Percentiles rank a stretch among this genome's conserved stretches.
Conservation (phyloP, 768 basidiomycete genomes). For the Mycena haematopus region DNA sequence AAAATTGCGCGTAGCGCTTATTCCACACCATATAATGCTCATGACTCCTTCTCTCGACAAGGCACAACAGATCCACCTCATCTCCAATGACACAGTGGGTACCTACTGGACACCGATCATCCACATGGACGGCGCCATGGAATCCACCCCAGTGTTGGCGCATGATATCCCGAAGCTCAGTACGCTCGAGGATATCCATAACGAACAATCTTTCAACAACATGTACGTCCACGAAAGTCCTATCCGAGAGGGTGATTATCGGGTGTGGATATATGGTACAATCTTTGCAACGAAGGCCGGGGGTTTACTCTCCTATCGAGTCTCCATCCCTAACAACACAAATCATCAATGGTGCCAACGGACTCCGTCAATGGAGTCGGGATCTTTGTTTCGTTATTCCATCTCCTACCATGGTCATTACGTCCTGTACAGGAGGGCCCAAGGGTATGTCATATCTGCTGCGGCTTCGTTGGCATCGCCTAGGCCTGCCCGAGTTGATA, state of each 20-base stretch:
- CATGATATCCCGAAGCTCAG: neutral
- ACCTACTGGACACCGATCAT: neutral
- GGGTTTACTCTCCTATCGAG: neutral
- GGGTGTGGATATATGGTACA: neutral
- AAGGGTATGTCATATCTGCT: neutral
- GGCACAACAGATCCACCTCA: neutral
- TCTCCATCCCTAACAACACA: neutral
- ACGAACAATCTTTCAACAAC: neutral
- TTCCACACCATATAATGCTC: neutral
- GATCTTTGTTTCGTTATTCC: neutral
- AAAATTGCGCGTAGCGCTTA: neutral
- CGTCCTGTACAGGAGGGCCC: neutral
- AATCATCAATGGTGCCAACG: neutral
- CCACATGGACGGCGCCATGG: neutral
- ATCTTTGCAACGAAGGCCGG: no score
- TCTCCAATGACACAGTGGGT: neutral
- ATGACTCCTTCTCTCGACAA: neutral
- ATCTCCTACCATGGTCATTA: neutral
- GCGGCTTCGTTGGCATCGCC: neutral
- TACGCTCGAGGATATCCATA: neutral
- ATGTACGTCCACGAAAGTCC: neutral
- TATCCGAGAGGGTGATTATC: neutral
- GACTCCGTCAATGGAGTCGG: neutral
- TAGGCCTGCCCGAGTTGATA: neutral
- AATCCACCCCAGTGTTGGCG: neutral